Evolutionary conservation across 202 grass and related monocot species (phyloP), one percentile per base, ranked within the genome.

Genomic region (Eragrostis tef): DNA sequence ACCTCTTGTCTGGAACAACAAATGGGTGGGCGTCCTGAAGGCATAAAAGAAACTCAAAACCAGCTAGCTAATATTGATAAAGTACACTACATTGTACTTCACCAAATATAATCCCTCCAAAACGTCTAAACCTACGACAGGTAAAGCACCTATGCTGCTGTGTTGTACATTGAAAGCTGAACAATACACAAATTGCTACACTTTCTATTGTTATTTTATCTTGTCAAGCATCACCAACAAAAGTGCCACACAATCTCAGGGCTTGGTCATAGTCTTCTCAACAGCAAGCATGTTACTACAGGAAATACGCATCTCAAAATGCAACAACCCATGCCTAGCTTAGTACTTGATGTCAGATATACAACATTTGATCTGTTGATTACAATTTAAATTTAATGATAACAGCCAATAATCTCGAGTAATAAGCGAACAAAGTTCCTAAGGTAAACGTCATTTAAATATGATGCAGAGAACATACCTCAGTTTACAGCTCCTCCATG

Each of bases 391-490:
- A 53, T 14, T n/a, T 50, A 64, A 1, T 51, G 7, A 73, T 69
- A 51, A 36, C 64, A 42, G 19, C 7, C 22, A 39, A 72, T 56
- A 49, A 53, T 47, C 8, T 63, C 51, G 4, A 81, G 62, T 51
- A 70, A 71, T 14, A 65, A 65, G 19, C 36, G 52, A 36, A 25
- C 46, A n/a, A n/a, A n/a, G n/a, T n/a, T n/a, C n/a, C n/a, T n/a
- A n/a, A n/a, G n/a, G n/a, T n/a, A n/a, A n/a, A n/a, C n/a, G n/a
- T 5, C 9, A 59, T 26, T 60, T 26, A 60, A 26, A 60, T 54
- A 57, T 53, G 56, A 4, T 67, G 17, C 31, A 74, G 70, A 64
- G 73, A 70, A 79, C 79, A 73, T 62, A 98, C 92, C 92, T 93
- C 53, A 42, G 67, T 57, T 78, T 89, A 82, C 20, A 80, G 64